Percentiles rank a stretch among this genome's conserved stretches.
Conservation (phyloP, 192 early-diverging fungal species). For the Piromyces sp. region DNA sequence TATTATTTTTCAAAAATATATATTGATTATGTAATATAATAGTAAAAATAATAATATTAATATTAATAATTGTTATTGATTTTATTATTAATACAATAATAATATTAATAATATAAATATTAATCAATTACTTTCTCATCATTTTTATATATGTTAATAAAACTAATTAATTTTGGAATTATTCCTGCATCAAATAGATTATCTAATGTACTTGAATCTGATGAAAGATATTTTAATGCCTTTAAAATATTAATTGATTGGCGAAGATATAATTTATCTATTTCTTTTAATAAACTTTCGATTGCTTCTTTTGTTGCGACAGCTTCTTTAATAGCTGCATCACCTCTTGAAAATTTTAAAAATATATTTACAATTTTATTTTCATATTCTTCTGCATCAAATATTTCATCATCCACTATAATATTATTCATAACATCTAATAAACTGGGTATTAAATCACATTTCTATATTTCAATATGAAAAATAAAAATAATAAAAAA, state of each 20-base stretch:
- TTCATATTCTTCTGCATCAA: conserved; percentile 8
- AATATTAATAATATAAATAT: too few species aligned
- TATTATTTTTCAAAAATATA: too few species aligned
- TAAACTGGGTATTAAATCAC: conserved; percentile 26
- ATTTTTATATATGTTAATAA: conserved; percentile 11
- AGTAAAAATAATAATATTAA: too few species aligned
- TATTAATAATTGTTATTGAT: too few species aligned
- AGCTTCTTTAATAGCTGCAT: conserved; percentile 28
- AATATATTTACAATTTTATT: conserved; percentile 28
- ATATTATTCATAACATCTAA: conserved; percentile 14
- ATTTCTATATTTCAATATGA: conserved; percentile 1
- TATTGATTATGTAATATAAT: too few species aligned
- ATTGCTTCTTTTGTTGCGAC: conserved; percentile 19
- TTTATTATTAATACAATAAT: too few species aligned
- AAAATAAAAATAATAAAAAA: too few species aligned
- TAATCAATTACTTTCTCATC: not conserved
- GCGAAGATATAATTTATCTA: conserved; percentile 15
- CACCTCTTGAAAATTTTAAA: conserved; percentile 32
- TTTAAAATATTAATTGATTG: conserved; percentile 28
- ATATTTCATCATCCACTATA: conserved; percentile 14
- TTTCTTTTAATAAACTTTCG: conserved; percentile 20
- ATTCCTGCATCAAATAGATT: conserved; percentile 20
- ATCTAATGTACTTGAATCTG: conserved; percentile 32
- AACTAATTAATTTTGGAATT: conserved; percentile 22
- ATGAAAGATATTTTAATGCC: conserved; percentile 41